A percentile compares a stretch with the other conserved stretches of the same genome.
Conservation (phyloP, 352 stramenopile species). For the Phytophthora melonis region DNA sequence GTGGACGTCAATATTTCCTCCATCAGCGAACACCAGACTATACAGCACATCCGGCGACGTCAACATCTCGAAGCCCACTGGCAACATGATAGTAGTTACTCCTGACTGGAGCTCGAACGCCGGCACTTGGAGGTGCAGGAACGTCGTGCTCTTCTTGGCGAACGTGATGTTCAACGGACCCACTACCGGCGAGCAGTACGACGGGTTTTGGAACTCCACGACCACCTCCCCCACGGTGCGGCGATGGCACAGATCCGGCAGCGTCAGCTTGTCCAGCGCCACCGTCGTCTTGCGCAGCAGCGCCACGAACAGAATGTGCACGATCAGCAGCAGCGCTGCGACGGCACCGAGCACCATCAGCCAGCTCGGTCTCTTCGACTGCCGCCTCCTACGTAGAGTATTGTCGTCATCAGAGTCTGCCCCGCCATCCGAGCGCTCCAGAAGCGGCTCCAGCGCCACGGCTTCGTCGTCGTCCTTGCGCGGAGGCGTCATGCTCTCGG, state of each 20-base stretch:
- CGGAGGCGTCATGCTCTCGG: conserved; percentile 7
- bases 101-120: conserved; percentile 65
- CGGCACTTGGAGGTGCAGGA: conserved; percentile 61
- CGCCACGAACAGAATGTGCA: conserved; percentile 74
- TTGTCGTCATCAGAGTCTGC: conserved; percentile 1
- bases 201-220: conserved; percentile 78
- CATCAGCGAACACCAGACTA: conserved; percentile 57
- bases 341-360: conserved; percentile 36
- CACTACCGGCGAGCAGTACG: conserved; percentile 74
- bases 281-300: conserved; percentile 71
- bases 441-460: conserved; percentile 36
- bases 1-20: conserved; percentile 49
- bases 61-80: conserved; percentile 59
- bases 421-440: conserved; percentile 3
- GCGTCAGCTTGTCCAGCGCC: conserved; percentile 60
- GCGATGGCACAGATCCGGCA: conserved; percentile 78
- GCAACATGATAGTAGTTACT: conserved; percentile 55
- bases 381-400: not conserved
- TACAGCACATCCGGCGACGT: conserved; percentile 58
- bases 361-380: conserved; percentile 26
- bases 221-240: conserved; percentile 59
- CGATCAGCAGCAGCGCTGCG: conserved; percentile 47
- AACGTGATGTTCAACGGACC: conserved; percentile 66
- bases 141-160: conserved; percentile 56
- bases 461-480: not conserved